phyloP scores from a whole-genome alignment of 306 rosid genomes.

The Glycine tomentella region DNA sequence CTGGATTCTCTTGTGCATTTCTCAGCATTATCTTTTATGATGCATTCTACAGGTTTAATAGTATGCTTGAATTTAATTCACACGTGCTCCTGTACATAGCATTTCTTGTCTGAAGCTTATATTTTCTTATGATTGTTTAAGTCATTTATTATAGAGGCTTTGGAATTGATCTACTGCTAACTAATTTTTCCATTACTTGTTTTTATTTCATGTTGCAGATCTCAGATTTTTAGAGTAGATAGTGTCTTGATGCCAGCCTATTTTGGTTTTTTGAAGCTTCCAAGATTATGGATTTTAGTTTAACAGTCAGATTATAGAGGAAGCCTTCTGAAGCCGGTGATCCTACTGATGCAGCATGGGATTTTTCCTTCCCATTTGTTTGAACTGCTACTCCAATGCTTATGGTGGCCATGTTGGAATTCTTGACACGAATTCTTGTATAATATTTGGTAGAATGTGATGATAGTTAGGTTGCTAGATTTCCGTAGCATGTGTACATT shows the following conservation, averaged over 20 bases:
- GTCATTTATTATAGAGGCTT: neutral
- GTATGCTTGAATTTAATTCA: neutral
- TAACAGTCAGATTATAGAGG: conserved; percentile 33
- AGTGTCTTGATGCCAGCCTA: conserved; percentile 34
- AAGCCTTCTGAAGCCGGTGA: conserved; percentile 39
- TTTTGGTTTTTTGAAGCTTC: conserved; percentile 42
- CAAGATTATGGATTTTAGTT: conserved; percentile 19
- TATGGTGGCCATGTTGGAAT: conserved; percentile 9
- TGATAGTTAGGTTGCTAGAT: conserved; percentile 59
- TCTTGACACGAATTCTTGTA: conserved; percentile 63
- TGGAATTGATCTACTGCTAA: conserved; percentile 13
- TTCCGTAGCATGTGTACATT: conserved; percentile 71
- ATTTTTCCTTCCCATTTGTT: conserved; percentile 34
- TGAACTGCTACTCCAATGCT: neutral
- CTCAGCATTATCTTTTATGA: neutral
- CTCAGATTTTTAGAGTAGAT: conserved; percentile 49
- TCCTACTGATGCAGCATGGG: conserved; percentile 45
- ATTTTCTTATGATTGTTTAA: neutral
- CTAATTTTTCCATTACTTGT: neutral
- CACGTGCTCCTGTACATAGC: too few relatives aligned
- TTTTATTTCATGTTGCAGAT: conserved; percentile 28
- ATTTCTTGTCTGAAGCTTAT: neutral
- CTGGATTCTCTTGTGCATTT: neutral
- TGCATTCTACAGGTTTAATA: neutral
- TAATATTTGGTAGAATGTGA: conserved; percentile 66